Evolutionary conservation across 306 rosid genomes (phyloP), one percentile per base, ranked within the genome.

Genomic region (Clitoria ternatea): DNA sequence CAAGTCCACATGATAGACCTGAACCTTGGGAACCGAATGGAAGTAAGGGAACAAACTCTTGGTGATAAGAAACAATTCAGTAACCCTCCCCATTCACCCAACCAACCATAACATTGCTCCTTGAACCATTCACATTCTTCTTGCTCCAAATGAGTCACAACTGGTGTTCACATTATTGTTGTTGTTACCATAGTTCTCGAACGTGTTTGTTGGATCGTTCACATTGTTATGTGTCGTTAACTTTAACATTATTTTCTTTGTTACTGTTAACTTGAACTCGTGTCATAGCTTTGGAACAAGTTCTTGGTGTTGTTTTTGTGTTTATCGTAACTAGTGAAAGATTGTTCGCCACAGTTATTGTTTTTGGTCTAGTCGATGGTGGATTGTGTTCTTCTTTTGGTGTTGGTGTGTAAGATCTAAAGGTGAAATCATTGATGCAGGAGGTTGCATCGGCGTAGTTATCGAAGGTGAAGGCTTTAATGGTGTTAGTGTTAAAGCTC

Each of bases 11-110:
- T 78, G 75, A 63, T 86, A 83, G 6, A 86, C 91, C 66, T 83
- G 88, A 10, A 86, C 88, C 52, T 75, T 86, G 1, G 90, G 90
- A 1, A 86, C 90, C 0, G 90, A 86, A 76, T 86, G 90, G 67
- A 83, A 60, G 65, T 86, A 83, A 12, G 90, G 87, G 18, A 77
- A 86, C 76, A 85, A 36, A 62, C 85, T 85, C 87, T 85, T 85
- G 90, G 18, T 83, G 90, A 69, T 87, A 83, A 19, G 90, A 86
- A 6, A 86, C 90, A 0, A 86, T 32, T 75, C 35, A 4, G 90
- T 86, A 32, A 82, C 71, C 37, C 69, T 75, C 5, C 90, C 90
- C 90, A 1, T 59, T 82, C 39, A 83, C 84, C 8, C 33, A 19
- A 29, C 90, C 90, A 14, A 86, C 37, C 80, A 80, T 22, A 6